These are phyloP conservation scores for Volvox africanus DNA, from an alignment of 139 green algal genomes.

Conservation along the genomic window DNA sequence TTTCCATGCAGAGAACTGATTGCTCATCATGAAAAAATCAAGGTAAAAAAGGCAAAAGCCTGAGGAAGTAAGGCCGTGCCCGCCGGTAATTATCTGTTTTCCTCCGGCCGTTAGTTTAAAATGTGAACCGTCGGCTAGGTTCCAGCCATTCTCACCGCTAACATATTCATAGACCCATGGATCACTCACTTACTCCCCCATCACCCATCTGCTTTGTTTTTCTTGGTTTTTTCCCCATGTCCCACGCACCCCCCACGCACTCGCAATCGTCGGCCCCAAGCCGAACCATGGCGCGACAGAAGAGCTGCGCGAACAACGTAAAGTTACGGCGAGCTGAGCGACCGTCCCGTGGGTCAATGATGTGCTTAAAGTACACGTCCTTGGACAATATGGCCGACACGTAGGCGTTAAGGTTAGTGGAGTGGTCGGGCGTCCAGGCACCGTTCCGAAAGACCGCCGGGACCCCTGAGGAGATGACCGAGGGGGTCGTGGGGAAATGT, in stretches of 20 bases:
- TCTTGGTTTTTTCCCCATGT: too few relatives aligned
- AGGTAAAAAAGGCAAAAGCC: too few relatives aligned
- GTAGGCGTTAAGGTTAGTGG: conserved; percentile 17
- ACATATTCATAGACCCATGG: too few relatives aligned
- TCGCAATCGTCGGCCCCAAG: conserved; percentile 43
- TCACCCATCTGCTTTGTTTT: too few relatives aligned
- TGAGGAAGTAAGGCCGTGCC: too few relatives aligned
- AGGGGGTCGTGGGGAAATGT: neutral
- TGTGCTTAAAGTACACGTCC: conserved; percentile 39
- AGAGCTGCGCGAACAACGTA: neutral
- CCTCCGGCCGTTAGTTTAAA: too few relatives aligned
- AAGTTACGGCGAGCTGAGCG: conserved; percentile 19
- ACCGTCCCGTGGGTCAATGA: conserved; percentile 21
- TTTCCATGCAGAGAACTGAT: too few relatives aligned
- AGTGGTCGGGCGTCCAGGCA: neutral
- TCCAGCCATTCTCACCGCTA: too few relatives aligned
- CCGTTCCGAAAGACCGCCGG: conserved; percentile 24
- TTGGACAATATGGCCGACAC: conserved; percentile 1
- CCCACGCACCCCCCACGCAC: neutral
- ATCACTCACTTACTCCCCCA: too few relatives aligned
- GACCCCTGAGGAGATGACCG: neutral
- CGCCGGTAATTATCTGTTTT: too few relatives aligned
- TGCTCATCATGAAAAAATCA: too few relatives aligned
- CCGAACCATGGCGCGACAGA: conserved; percentile 15
- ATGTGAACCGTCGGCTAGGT: too few relatives aligned